Base-by-base conservation (phyloP, 1,284 basidiomycete species). In the Puccinia coronata region DNA sequence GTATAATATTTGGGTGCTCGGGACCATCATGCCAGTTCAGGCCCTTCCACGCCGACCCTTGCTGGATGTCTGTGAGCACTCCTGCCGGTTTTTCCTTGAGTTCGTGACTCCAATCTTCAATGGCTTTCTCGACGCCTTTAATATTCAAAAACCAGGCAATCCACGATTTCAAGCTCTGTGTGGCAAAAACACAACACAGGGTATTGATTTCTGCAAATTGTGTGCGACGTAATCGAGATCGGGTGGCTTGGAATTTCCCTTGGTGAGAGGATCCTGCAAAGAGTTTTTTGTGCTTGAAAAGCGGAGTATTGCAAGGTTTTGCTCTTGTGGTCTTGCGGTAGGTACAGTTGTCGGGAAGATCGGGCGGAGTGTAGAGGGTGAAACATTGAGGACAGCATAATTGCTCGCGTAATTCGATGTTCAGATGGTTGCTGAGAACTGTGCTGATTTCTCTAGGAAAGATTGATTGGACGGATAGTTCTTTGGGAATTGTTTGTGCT, bases 401-500 rank as follows among this genome's bases (percentile, higher is more conserved):
- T 47, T 36, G 28, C 16, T 39, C 12, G 31, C n/a, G n/a, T n/a
- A 75, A 14, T 5, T 55, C n/a, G 53, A 39, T 14, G 18, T 57
- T 75, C 2, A 47, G 6, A 3, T 23, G 14, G 20, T 34, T 25
- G 2, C 16, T 39, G 5, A 75, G 14, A 14, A 41, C 61, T 36
- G 72, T 75, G 11, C 72, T 34, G 28, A 43, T 39, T 18, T 75
- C 72, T 39, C 41, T 61, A 16, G 72, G 72, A 16, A 75, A 18
- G 14, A 39, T 36, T 20, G 61, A 39, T 23, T 65, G 34, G 25
- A 65, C 4, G 14, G 51, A 43, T 23, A 2, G 12, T 43, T 36
- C 9, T 8, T 36, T 16, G 34, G 61, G 61, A 28, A 34, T 65
- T 12, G 25, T 43, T 67, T 41, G n/a, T n/a, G 63, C 25, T 28